phyloP scores from a whole-genome alignment of 2,329 filamentous ascomycete species.

The Ophiobolus disseminans region DNA sequence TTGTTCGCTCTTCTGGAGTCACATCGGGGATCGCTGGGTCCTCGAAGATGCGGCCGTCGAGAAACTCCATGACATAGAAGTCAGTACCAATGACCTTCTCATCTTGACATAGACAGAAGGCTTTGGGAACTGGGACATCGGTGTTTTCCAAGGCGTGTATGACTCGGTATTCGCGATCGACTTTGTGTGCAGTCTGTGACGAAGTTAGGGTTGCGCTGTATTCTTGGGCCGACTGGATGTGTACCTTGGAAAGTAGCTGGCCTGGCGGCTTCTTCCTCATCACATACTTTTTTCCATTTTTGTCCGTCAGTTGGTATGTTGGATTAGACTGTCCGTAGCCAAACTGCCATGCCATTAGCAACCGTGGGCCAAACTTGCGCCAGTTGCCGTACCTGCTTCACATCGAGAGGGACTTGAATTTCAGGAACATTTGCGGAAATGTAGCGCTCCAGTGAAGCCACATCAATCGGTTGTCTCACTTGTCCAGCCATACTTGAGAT shows the following conservation, averaged over 20 bases:
- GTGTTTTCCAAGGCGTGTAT: slow-evolving; percentile 81
- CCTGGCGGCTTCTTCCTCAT: slow-evolving; percentile 99
- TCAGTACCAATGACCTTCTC: slow-evolving; percentile 79
- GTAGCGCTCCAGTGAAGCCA: slow-evolving; percentile 79
- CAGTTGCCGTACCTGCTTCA: slow-evolving; percentile 75
- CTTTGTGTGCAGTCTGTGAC: slow-evolving; percentile 84
- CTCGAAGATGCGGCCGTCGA: slow-evolving; percentile 92
- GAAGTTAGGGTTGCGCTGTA: neutral
- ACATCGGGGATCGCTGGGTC: slow-evolving; percentile 82
- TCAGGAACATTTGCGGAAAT: slow-evolving; percentile 78
- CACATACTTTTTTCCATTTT: slow-evolving; percentile 76
- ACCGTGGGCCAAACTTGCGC: neutral
- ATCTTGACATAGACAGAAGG: slow-evolving; percentile 88
- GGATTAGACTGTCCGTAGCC: slow-evolving; percentile 97
- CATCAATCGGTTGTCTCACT: slow-evolving; percentile 89
- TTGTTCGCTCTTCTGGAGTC: slow-evolving; percentile 69
- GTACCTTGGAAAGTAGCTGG: slow-evolving; percentile 72
- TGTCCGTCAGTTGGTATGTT: slow-evolving; percentile 86
- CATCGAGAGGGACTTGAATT: slow-evolving; percentile 80
- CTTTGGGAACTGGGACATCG: slow-evolving; percentile 83
- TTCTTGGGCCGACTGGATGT: neutral
- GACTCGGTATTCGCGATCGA: slow-evolving; percentile 93
- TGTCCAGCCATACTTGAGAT: slow-evolving; percentile 74
- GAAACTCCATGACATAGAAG: slow-evolving; percentile 97
- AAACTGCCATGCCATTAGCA: slow-evolving; percentile 65